Base-by-base conservation (phyloP, 2,329 filamentous ascomycete genomes). In the Colletotrichum zoysiae region DNA sequence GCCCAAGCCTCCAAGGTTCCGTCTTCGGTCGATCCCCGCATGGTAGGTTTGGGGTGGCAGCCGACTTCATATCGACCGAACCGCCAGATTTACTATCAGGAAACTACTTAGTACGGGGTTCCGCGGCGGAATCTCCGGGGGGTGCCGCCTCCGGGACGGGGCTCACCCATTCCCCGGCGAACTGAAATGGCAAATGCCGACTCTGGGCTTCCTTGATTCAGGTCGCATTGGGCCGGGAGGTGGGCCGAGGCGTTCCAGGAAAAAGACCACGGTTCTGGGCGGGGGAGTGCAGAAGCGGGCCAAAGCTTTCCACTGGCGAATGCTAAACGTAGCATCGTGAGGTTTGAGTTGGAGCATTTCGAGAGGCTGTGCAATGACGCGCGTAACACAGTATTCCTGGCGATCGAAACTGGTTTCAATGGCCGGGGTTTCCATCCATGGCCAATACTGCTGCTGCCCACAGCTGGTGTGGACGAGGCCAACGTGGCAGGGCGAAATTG, bases 281-380 rank as follows among this genome's bases (percentile, higher is more conserved):
- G 18, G 18, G 42, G 26, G 30, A 1, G 57, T 18, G 57, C 23
- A 26, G 57, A 59, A 46, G 57, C 26, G 30, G 4, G 30, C 30
- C 30, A 30, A 30, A 3, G 3, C 30, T 30, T 30, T 30, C 30
- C 30, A 30, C 30, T 30, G 4, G 20, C 33, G 16, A 50, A 11
- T 16, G 20, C 33, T 1, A 9, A 26, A 18, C 3, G 5, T 51
- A 11, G 2, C 33, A 38, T 26, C 5, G 16, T 61, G 30, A 44
- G 58, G 40, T 18, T 1, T 0, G 1, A 50, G 6, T 9, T n/a
- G 30, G 23, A 61, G 18, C 5, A 14, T 18, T 11, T 11, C 4
- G 3, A 51, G 60, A 50, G 60, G 33, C 60, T 62, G 42, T 56
- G 61, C 35, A 44, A 56, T 8, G 50, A 64, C 50, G 33, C 50